Evolutionary conservation across 208 protist species (phyloP).

Genomic region (Trypanosoma lewisi): DNA sequence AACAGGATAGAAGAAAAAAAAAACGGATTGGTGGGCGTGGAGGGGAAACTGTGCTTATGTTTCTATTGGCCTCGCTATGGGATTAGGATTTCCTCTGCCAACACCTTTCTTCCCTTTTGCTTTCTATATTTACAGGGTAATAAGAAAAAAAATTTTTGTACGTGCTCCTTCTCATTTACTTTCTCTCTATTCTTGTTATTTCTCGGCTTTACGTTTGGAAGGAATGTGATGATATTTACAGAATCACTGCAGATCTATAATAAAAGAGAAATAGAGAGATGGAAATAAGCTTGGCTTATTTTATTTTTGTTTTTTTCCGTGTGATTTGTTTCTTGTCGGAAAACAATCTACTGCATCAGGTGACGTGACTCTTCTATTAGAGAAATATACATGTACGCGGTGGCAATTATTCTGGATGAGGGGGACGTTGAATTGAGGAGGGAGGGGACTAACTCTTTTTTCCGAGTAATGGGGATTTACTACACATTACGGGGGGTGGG

Average conservation of each 20-base stretch:
- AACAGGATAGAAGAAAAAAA: neutral
- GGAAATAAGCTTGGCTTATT: neutral
- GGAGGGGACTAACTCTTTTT: no score
- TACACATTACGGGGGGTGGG: no score
- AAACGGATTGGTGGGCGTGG: neutral
- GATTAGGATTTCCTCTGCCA: no score
- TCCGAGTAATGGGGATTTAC: no score
- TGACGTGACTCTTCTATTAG: neutral
- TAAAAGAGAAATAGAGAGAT: neutral
- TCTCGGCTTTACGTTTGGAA: neutral
- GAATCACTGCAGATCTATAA: neutral
- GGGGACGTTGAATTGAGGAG: no score
- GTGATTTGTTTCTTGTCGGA: neutral
- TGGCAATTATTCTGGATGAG: no score
- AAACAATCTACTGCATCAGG: neutral
- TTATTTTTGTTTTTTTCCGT: neutral
- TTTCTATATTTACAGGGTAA: no score
- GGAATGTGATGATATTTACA: neutral
- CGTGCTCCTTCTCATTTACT: neutral
- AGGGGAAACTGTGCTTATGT: no score
- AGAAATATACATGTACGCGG: neutral
- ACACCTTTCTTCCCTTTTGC: no score
- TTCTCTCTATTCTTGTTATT: slow-evolving; percentile 12
- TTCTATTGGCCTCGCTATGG: no score
- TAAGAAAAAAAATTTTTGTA: no score